A percentile compares a stretch with the other conserved stretches of the same genome.
Conservation (phyloP, 257 asterid genomes). For the Solanum neorickii region DNA sequence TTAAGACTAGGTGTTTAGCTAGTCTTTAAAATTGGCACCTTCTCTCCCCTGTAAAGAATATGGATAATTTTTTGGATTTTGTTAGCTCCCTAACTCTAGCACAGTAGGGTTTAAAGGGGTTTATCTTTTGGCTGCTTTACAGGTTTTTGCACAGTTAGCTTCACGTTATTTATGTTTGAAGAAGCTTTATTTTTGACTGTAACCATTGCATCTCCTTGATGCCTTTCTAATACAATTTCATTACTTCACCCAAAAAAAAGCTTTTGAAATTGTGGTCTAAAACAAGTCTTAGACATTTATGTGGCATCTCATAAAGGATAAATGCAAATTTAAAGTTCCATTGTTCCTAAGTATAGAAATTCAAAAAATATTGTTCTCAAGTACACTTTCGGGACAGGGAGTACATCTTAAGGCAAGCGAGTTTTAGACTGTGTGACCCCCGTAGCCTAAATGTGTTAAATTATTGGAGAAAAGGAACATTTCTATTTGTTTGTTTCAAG, state of each 20-base stretch:
- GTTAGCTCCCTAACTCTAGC: not conserved
- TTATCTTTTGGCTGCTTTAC: not conserved
- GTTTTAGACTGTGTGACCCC: not conserved
- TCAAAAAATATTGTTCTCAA: not conserved
- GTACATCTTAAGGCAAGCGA: not conserved
- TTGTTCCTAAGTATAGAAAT: not conserved
- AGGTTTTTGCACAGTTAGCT: not conserved
- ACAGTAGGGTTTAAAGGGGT: not conserved
- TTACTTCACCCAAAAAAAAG: not conserved
- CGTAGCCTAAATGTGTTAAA: not conserved
- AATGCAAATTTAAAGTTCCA: not conserved
- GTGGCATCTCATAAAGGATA: not conserved
- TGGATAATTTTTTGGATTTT: not conserved
- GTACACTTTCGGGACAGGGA: too few species aligned
- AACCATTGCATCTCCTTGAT: not conserved
- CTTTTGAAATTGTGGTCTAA: not conserved
- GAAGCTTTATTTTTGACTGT: not conserved
- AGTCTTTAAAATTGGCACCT: not conserved
- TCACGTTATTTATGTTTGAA: not conserved
- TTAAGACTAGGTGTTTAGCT: not conserved
- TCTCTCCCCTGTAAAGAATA: not conserved
- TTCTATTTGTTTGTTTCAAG: not conserved
- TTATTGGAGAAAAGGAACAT: not conserved
- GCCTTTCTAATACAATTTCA: not conserved
- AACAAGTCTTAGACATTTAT: not conserved